Percentiles rank a stretch among this genome's conserved stretches.
These are phyloP conservation scores for Chaetomium tenue DNA, from an alignment of 495 filamentous ascomycete species.

Conservation along the genomic window DNA sequence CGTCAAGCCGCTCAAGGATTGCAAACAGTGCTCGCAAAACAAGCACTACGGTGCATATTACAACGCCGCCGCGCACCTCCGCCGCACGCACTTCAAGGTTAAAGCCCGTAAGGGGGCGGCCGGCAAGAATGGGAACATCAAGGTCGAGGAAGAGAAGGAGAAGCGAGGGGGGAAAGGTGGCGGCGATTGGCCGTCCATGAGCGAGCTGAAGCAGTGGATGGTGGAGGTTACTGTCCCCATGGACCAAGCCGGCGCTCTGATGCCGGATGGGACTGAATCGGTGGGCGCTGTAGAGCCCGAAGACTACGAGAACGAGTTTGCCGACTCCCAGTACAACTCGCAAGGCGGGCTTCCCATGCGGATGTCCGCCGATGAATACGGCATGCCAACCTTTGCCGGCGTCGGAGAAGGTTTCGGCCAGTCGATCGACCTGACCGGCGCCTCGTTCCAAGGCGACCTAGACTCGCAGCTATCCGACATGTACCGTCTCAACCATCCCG, in stretches of 20 bases:
- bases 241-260: conserved; percentile 32
- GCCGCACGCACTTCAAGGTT: conserved; percentile 77
- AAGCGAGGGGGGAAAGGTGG: conserved; percentile 79
- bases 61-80: conserved; percentile 89
- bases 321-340: conserved; percentile 17
- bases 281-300: conserved; percentile 35
- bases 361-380: conserved; percentile 27
- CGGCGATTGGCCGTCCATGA: conserved; percentile 79
- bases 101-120: conserved; percentile 46
- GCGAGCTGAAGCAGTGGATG: conserved; percentile 80
- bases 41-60: conserved; percentile 93
- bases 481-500: conserved; percentile 29
- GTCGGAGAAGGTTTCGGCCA: conserved; percentile 35
- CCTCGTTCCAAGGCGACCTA: conserved; percentile 23
- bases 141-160: conserved; percentile 44
- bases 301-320: conserved; percentile 32
- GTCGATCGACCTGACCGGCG: conserved; percentile 20
- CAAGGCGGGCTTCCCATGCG: conserved; percentile 19
- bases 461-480: conserved; percentile 24
- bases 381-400: conserved; percentile 33
- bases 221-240: conserved; percentile 56
- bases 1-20: conserved; percentile 70
- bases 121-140: conserved; percentile 39
- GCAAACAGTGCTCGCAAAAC: conserved; percentile 75
- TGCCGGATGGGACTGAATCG: conserved; percentile 33